Conservation (phyloP, 192 early-diverging fungal genomes). For the Kickxella alabastrina region DNA sequence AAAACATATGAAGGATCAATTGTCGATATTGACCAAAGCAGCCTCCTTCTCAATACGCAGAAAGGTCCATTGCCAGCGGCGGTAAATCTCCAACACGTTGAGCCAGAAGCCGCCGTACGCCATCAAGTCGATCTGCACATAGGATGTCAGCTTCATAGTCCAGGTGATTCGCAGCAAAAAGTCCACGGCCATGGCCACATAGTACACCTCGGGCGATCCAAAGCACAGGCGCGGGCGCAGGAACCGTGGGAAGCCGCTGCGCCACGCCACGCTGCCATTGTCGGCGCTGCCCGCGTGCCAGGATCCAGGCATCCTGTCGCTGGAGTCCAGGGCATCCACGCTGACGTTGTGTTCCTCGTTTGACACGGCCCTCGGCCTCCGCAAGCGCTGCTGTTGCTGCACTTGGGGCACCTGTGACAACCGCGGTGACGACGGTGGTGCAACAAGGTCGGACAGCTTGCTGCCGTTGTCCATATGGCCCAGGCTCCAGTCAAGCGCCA, state of each 20-base stretch:
- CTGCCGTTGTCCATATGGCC: constrained; percentile 30
- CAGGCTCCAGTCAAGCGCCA: constrained; percentile 87
- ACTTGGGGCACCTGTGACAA: too few relatives aligned
- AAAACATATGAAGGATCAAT: too few relatives aligned
- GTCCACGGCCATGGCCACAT: constrained; percentile 73
- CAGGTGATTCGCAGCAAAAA: constrained; percentile 81
- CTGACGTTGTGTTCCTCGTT: too few relatives aligned
- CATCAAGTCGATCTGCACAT: constrained; percentile 60
- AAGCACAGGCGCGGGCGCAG: constrained; percentile 70
- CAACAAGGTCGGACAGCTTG: constrained; percentile 36
- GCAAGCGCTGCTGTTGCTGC: too few relatives aligned
- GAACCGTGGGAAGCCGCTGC: constrained; percentile 19
- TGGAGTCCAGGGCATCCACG: too few relatives aligned
- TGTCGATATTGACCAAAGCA: too few relatives aligned
- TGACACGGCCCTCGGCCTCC: too few relatives aligned
- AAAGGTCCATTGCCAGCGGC: constrained; percentile 94
- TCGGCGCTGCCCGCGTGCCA: not conserved
- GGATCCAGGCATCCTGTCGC: not conserved
- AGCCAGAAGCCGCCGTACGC: constrained; percentile 72
- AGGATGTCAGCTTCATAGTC: constrained; percentile 69
- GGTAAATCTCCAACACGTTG: constrained; percentile 73
- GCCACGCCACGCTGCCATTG: not conserved
- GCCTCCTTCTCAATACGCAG: constrained; percentile 75
- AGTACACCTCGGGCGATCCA: constrained; percentile 61
- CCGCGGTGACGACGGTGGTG: too few relatives aligned